Conservation (phyloP, 495 filamentous ascomycete species). For the Hypoxylon subgilvum region DNA sequence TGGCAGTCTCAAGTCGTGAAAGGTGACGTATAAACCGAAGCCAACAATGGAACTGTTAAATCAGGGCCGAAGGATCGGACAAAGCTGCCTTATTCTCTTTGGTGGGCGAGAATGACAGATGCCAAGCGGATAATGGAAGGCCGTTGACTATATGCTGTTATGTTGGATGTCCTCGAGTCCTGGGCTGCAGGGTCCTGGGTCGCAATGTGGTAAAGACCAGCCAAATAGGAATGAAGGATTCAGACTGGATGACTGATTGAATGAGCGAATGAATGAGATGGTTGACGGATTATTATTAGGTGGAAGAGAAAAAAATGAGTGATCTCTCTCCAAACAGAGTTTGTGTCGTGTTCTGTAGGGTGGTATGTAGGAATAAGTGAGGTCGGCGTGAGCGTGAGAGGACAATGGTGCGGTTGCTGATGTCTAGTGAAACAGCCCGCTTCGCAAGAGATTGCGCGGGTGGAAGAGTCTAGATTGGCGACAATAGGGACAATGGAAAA, state of each 20-base stretch:
- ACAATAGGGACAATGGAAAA: conserved; percentile 1
- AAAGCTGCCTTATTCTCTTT: neutral
- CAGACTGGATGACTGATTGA: conserved; percentile 13
- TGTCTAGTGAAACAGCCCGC: conserved; percentile 27
- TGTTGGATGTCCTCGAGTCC: neutral
- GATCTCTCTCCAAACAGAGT: conserved; percentile 30
- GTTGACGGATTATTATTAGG: conserved; percentile 16
- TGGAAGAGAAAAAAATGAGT: conserved; percentile 31
- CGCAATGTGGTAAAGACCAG: neutral
- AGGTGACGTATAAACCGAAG: neutral
- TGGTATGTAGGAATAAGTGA: conserved; percentile 17
- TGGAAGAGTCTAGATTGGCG: conserved; percentile 5
- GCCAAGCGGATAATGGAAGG: neutral
- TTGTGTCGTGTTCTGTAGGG: conserved; percentile 24
- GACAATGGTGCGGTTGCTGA: conserved; percentile 1
- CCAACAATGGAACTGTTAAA: neutral
- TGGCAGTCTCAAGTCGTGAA: neutral
- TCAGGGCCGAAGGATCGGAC: neutral
- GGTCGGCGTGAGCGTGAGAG: conserved; percentile 11
- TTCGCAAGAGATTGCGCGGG: conserved; percentile 10
- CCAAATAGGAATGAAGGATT: conserved; percentile 16
- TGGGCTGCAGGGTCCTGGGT: neutral
- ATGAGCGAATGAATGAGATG: conserved; percentile 21
- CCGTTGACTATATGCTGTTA: neutral
- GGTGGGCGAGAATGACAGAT: conserved; percentile 9